These are phyloP conservation scores for Glycyrrhiza uralensis DNA, from an alignment of 306 rosid species.

Conservation along the genomic window DNA sequence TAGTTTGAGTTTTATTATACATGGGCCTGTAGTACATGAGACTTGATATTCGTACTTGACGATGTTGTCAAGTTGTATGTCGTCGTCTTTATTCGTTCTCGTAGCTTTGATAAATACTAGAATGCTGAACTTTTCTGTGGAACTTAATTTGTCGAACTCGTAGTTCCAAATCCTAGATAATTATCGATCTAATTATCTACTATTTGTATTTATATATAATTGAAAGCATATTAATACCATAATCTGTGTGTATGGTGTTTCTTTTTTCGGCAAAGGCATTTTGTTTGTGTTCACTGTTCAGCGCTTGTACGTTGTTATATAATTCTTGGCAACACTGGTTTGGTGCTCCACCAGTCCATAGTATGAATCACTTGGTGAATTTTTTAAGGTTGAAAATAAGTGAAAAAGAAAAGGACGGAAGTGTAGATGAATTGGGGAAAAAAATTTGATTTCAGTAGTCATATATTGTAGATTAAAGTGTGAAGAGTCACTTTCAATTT, in stretches of 20 bases:
- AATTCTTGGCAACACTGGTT: not conserved
- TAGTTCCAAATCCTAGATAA: not conserved
- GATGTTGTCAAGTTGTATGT: not conserved
- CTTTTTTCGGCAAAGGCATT: not conserved
- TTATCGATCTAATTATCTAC: not conserved
- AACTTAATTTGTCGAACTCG: not conserved
- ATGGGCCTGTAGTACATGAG: slow-evolving; percentile 1
- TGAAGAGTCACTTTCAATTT: slow-evolving; percentile 17
- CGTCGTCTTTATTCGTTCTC: not conserved
- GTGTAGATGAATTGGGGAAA: not conserved
- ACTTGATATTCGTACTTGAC: not conserved
- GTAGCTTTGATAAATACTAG: slow-evolving; percentile 3
- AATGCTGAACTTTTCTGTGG: slow-evolving; percentile 1
- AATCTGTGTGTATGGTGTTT: not conserved
- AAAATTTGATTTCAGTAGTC: not conserved
- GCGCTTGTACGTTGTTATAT: not conserved
- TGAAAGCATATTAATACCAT: not conserved
- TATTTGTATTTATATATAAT: not conserved
- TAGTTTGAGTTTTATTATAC: not conserved
- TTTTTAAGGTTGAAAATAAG: not conserved
- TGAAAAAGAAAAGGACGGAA: not conserved
- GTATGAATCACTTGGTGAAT: not conserved
- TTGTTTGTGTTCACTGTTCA: not conserved
- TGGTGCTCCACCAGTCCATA: not conserved
- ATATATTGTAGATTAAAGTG: not conserved